phyloP scores from a whole-genome alignment of 2,329 filamentous ascomycete species.

The Meredithiella fracta region DNA sequence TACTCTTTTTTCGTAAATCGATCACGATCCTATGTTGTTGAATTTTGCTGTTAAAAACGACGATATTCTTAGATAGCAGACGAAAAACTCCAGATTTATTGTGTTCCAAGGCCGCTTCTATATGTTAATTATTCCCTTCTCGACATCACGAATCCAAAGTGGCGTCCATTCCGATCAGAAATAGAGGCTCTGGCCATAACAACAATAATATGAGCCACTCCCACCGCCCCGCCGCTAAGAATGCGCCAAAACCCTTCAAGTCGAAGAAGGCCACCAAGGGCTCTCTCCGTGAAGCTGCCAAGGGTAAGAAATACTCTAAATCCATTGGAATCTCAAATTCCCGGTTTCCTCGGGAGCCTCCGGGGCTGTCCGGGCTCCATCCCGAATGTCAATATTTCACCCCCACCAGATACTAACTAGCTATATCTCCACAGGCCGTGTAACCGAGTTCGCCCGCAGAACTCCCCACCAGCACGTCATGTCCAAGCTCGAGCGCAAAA shows the following conservation, averaged over 20 bases:
- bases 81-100: too few species aligned
- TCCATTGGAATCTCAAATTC: not conserved
- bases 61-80: too few species aligned
- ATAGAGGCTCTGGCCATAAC: conserved; percentile 62
- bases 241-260: conserved; percentile 79
- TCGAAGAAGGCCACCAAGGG: conserved; percentile 80
- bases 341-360: not conserved
- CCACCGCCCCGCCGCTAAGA: conserved; percentile 85
- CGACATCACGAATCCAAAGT: conserved; percentile 26
- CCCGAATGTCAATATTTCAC: not conserved
- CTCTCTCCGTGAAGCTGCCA: conserved; percentile 65
- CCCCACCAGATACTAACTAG: not conserved
- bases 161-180: conserved; percentile 66
- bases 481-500: conserved; percentile 90
- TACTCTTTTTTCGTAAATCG: not conserved
- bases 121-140: not conserved
- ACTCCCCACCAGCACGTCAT: conserved; percentile 92
- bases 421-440: conserved; percentile 45
- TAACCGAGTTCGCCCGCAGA: conserved; percentile 61
- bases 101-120: too few species aligned
- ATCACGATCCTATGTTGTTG: not conserved
- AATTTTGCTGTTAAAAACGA: not conserved
- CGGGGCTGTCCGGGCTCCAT: not conserved
- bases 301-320: conserved; percentile 55
- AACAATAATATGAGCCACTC: conserved; percentile 59